Evolutionary conservation across 495 filamentous ascomycete species (phyloP), one percentile per base, ranked within the genome.

Genomic region (Pseudomonodictys pantanalensis): DNA sequence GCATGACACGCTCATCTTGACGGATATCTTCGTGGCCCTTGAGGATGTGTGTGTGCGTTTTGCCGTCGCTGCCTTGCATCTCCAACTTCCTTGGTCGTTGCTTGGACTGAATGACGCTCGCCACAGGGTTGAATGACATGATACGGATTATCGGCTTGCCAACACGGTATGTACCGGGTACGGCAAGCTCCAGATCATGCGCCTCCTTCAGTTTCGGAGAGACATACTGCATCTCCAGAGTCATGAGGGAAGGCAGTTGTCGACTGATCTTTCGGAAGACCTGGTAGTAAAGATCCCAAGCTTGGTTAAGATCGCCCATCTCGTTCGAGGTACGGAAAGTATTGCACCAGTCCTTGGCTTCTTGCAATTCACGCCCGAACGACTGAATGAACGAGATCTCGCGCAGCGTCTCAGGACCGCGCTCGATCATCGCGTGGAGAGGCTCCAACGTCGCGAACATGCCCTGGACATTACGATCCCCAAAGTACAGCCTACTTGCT

Each of bases 1-100:
- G 93, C 93, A 99, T 99, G 52, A 97, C 92, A 75, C 93, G 87
- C 71, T 99, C 93, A 69, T 99, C 93, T 75, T 99, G 93, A 55
- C 93, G 83, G 62, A 97, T 97, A 77, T 99, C 93, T 75, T 99
- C 93, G 65, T 97, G 95, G 9, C 93, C 93, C 75, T 99, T 99
- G 67, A 99, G 79, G 22, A 84, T 67, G 75, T 95, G 96, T 47
- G 89, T 85, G 75, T 97, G 96, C 11, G 81, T 78, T 45, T 76
- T 83, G 53, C 92, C 93, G 67, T 97, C 95, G 66, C 86, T 93
- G 30, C 92, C 93, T 68, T 86, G 85, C 56, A 95, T 83, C 42
- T 86, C 91, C 64, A 97, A 82, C 71, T 92, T 92, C 49, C 93
- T 81, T 3, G 93, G 93, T 26, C 92, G 84, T 69, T 99, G 95